Base-by-base conservation (phyloP, 2,329 filamentous ascomycete genomes). In the Aspergillus neotritici region DNA sequence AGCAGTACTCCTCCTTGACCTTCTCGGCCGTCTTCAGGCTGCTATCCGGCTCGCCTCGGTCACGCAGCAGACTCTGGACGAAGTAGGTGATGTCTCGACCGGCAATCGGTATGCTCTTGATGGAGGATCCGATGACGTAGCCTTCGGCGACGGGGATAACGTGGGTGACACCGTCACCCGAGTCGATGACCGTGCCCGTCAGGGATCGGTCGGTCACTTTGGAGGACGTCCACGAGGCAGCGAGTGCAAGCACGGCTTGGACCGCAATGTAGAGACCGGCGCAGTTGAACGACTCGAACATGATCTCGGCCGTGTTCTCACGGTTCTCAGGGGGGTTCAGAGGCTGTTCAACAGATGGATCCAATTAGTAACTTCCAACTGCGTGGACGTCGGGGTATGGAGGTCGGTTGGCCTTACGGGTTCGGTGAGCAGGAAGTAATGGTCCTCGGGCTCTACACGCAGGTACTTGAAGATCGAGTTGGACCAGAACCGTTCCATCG, bases 401-500 rank as follows among this genome's bases (percentile, higher is more conserved):
- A 21, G 11, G 30, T 40, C 29, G 34, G 31, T 10, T 10, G 31
- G 31, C 13, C 83, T 65, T 79, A 95, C 90, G 47, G 93, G 93
- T 67, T 98, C 93, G 49, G 93, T 98, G 47, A 98, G 82, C 50
- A 98, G 82, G 70, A 98, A 98, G 75, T 95, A 90, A 70, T 98
- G 93, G 66, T 98, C 93, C 72, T 98, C 93, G 25, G 93, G 93
- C 72, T 98, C 93, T 55, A 98, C 93, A 59, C 93, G 83, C 41
- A 98, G 79, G 65, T 98, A 98, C 69, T 98, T 98, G 81, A 98
- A 98, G 72, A 98, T 98, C 51, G 93, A 98, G 74, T 97, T 97
- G 55, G 94, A 97, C 93, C 93, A 98, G 74, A 97, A 98, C 51
- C 93, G 84, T 70, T 98, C 93, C 93, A 98, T 98, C 62, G 96